Evolutionary conservation across 768 basidiomycete species (phyloP), one percentile per base, ranked within the genome.

Genomic region (Boletellus ananas): DNA sequence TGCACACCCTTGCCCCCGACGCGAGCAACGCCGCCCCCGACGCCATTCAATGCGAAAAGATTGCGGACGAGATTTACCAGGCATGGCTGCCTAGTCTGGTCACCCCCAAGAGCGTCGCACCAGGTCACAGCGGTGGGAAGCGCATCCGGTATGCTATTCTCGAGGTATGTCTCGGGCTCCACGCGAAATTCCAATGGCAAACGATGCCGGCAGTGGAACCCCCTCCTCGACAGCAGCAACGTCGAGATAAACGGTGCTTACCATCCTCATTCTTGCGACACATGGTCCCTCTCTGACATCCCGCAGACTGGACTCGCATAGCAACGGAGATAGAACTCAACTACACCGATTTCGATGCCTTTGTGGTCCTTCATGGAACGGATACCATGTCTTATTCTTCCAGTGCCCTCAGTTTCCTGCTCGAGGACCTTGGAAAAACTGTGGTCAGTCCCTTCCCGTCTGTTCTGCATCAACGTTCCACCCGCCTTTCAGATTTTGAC

Each of bases 241-340:
- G 84, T 94, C 43, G 90, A 87, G 57, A 90, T 87, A 31, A 74
- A 81, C 52, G 89, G 90, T 89, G 61, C 55, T 57, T 41, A 29
- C 29, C 11, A n/a, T 21, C 3, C 29, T n/a, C 18, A 3, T n/a
- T 10, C 7, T 31, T 50, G 43, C 34, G 31, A 49, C 16, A 12
- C 9, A 8, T 3, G n/a, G 31, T 11, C 42, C 21, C 51, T 11
- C 3, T 21, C 51, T 54, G 41, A 61, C 45, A 37, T 44, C 59
- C 51, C 34, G 47, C 62, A 89, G 92, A 93, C 61, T 94, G 92
- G 91, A 85, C 93, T 57, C 78, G 90, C 9, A 85, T 97, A 31
- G 89, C 92, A 0, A 85, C 83, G 1, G 94, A 97, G 61, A 92
- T 97, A 57, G 92, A 95, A 61, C 81, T 93, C 45, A 96, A 96